phyloP scores from a whole-genome alignment of 805 yeast genomes.

The Naumovozyma castellii region DNA sequence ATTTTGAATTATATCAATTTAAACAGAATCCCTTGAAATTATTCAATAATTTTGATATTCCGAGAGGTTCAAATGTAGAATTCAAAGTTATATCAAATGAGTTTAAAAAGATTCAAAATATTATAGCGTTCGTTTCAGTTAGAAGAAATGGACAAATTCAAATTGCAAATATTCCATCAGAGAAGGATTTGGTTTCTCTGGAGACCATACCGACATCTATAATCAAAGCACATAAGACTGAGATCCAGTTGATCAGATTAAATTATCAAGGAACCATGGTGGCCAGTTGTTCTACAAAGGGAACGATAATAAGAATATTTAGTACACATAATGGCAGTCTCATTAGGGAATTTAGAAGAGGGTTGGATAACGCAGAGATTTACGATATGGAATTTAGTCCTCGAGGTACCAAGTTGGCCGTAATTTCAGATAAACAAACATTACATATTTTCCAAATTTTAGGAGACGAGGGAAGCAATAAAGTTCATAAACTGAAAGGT shows the following conservation, averaged over 20 bases:
- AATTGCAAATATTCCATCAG: constrained; percentile 17
- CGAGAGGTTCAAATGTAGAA: constrained; percentile 17
- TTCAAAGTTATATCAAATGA: constrained; percentile 9
- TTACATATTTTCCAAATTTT: constrained; percentile 63
- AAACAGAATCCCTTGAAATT: constrained; percentile 67
- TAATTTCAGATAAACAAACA: constrained; percentile 81
- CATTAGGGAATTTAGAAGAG: constrained; percentile 80
- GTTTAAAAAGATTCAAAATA: constrained; percentile 8
- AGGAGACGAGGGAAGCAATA: constrained; percentile 20
- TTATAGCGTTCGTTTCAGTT: constrained; percentile 20
- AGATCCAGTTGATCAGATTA: constrained; percentile 56
- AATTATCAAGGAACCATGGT: constrained; percentile 69
- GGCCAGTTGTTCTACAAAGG: constrained; percentile 85
- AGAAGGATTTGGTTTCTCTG: constrained; percentile 3
- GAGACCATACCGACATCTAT: constrained; percentile 32
- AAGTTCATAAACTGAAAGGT: constrained; percentile 57
- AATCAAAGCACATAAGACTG: constrained; percentile 77
- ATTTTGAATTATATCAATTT: constrained; percentile 69
- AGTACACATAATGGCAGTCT: constrained; percentile 50
- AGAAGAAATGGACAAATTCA: constrained; percentile 25
- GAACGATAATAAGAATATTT: constrained; percentile 82
- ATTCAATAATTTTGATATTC: constrained; percentile 17
- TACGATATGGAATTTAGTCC: constrained; percentile 81
- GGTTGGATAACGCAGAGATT: constrained; percentile 74
- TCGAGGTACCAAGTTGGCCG: constrained; percentile 66